phyloP scores from a whole-genome alignment of 805 yeast species.

The Tetrapisispora iriomotensis region DNA sequence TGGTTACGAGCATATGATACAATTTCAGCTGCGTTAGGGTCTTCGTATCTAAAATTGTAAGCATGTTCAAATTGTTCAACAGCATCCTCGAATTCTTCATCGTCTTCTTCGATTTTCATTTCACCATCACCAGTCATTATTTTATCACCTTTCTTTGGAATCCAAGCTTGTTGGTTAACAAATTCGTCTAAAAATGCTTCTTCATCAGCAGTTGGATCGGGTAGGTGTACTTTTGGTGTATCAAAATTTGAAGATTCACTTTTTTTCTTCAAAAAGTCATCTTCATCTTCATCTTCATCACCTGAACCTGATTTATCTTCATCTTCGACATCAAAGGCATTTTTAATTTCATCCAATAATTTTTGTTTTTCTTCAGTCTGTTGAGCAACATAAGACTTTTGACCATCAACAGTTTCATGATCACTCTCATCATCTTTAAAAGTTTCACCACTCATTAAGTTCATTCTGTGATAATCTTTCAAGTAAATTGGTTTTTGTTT shows the following conservation, averaged over 20 bases:
- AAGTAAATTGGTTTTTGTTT: conserved; percentile 70
- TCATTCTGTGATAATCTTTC: conserved; percentile 87
- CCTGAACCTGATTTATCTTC: conserved; percentile 37
- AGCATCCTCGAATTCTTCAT: conserved; percentile 83
- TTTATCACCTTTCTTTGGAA: conserved; percentile 60
- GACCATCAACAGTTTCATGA: conserved; percentile 30
- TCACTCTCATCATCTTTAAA: conserved; percentile 43
- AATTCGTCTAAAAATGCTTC: conserved; percentile 67
- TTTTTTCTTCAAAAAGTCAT: conserved; percentile 51
- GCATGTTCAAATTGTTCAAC: conserved; percentile 88
- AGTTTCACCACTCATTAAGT: conserved; percentile 57
- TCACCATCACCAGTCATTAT: conserved; percentile 39
- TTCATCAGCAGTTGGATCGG: conserved; percentile 54
- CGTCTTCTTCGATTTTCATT: conserved; percentile 48
- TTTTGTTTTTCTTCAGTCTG: conserved; percentile 67
- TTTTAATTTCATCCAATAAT: conserved; percentile 67
- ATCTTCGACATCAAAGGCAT: conserved; percentile 46
- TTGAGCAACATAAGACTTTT: conserved; percentile 61
- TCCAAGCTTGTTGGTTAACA: conserved; percentile 78
- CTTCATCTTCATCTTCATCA: conserved; percentile 33
- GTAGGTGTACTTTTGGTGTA: conserved; percentile 33
- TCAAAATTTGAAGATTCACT: conserved; percentile 26
- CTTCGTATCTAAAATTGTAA: conserved; percentile 91
- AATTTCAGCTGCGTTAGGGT: conserved; percentile 81
- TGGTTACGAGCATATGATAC: conserved; percentile 91